Base-by-base conservation (phyloP, 208 protist species). In the Wallacemonas rigidus region DNA sequence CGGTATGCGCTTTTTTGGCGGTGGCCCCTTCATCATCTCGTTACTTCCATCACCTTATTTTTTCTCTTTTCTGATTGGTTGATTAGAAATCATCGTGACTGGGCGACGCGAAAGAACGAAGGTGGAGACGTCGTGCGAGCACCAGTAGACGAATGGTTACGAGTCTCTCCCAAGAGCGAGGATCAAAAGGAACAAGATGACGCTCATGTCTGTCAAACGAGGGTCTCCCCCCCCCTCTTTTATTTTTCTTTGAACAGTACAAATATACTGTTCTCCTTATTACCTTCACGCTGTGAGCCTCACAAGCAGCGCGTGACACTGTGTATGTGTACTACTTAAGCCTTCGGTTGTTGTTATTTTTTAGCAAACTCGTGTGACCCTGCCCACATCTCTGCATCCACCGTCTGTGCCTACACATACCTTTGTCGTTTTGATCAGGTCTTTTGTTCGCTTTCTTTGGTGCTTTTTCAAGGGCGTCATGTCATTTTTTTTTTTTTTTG, bases 361-460 rank as follows among this genome's bases (percentile, higher is more conserved):
- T 6, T 50, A 6, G 1, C 45, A 50, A 58, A 7, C 14, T 36
- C 26, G 53, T 58, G 1, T 58, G 26, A 26, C 26, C 26, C 26
- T 26, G 26, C 26, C 26, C 26, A 26, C 26, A 26, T 26, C 26
- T 26, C 26, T 26, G 26, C 26, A 26, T 26, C 26, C 26, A 26
- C 26, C 26, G 26, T 26, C 26, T 26, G 26, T 26, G 26, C 26
- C 26, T 26, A 26, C 26, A 26, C 26, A 26, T 58, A 36, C 1
- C 26, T 58, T 58, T 58, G 53, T 58, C 11, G 14, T n/a, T 58
- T 0, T 58, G 0, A 7, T 58, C 26, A 36, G 53, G 11, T 58
- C 9, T 58, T 58, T 58, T 44, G 5, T 50, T 58, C 58, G 40
- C 35, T 70, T 58, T 70, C 65, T 70, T 55, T 60, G 36, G 14